A percentile compares a stretch with the other conserved stretches of the same genome.
These are phyloP conservation scores for Termitomyces sp. DNA, from an alignment of 768 basidiomycete species.

Conservation along the genomic window DNA sequence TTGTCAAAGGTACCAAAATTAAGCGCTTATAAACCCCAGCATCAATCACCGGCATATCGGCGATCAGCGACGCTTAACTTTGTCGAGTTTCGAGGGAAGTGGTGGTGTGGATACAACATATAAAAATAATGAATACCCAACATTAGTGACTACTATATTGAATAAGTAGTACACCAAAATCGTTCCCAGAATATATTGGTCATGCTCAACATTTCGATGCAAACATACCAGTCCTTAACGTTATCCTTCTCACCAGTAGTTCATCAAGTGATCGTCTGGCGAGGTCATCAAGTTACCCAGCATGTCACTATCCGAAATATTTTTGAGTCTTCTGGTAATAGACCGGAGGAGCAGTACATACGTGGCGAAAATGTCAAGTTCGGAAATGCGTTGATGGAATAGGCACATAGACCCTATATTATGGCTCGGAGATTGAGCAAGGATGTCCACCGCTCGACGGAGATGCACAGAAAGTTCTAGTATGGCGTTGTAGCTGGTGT, in stretches of 20 bases:
- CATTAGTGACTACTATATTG: neutral
- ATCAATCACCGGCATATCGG: too few species aligned
- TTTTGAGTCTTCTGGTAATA: conserved; percentile 9
- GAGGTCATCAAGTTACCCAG: conserved; percentile 31
- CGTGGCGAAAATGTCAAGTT: conserved; percentile 50
- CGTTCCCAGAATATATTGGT: conserved; percentile 52
- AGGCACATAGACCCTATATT: conserved; percentile 29
- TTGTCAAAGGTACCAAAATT: too few species aligned
- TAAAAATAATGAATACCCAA: neutral
- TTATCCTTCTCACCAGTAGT: too few species aligned
- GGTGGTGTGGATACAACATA: neutral
- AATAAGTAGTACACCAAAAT: conserved; percentile 20
- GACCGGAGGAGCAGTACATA: conserved; percentile 22
- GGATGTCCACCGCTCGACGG: conserved; percentile 49
- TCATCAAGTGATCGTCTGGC: conserved; percentile 15
- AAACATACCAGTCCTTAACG: too few species aligned
- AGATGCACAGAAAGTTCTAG: conserved; percentile 63
- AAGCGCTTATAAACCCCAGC: too few species aligned
- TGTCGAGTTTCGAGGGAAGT: neutral
- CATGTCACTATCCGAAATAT: conserved; percentile 26
- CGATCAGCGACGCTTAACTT: too few species aligned
- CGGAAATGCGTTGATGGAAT: conserved; percentile 38
- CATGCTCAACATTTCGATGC: too few species aligned
- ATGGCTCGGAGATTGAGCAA: conserved; percentile 40
- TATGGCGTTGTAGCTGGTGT: conserved; percentile 47